A percentile compares a stretch with the other conserved stretches of the same genome.
phyloP scores from a whole-genome alignment of 805 yeast species.

The Vanderwaltozyma verrucispora region DNA sequence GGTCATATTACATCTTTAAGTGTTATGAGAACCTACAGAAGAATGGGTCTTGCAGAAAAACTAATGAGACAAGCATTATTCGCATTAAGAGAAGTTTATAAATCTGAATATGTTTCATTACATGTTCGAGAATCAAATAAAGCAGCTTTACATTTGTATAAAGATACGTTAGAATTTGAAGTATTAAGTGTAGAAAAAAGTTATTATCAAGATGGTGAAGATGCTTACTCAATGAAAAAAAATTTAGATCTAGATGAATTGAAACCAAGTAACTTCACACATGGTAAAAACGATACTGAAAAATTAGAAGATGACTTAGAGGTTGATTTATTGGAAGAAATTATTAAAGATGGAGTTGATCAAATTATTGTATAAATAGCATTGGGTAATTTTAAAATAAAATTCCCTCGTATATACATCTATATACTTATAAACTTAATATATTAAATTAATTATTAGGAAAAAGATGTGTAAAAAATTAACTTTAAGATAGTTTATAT shows the following conservation, averaged over 20 bases:
- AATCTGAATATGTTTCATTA: conserved; percentile 73
- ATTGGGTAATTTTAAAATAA: not conserved
- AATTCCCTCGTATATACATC: not conserved
- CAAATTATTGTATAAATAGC: conserved; percentile 8
- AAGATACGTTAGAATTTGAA: conserved; percentile 75
- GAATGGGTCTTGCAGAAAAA: conserved; percentile 91
- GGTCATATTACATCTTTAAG: conserved; percentile 93
- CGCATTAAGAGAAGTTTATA: conserved; percentile 71
- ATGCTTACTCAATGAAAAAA: conserved; percentile 91
- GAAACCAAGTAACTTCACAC: conserved; percentile 46
- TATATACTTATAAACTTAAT: no score
- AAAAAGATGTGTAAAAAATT: no score
- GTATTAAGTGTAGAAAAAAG: conserved; percentile 71
- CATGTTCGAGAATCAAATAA: conserved; percentile 90
- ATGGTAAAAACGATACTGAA: conserved; percentile 17
- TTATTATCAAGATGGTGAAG: conserved; percentile 97
- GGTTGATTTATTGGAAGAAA: conserved; percentile 34
- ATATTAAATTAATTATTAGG: no score
- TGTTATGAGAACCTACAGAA: conserved; percentile 90
- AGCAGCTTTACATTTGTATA: conserved; percentile 88
- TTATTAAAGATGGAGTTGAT: conserved; percentile 15
- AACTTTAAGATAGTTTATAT: no score
- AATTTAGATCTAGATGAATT: conserved; percentile 49
- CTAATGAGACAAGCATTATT: conserved; percentile 77
- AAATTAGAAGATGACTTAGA: conserved; percentile 47